Evolutionary conservation across 2,329 filamentous ascomycete genomes (phyloP).

Genomic region (Nothophoma quercina): DNA sequence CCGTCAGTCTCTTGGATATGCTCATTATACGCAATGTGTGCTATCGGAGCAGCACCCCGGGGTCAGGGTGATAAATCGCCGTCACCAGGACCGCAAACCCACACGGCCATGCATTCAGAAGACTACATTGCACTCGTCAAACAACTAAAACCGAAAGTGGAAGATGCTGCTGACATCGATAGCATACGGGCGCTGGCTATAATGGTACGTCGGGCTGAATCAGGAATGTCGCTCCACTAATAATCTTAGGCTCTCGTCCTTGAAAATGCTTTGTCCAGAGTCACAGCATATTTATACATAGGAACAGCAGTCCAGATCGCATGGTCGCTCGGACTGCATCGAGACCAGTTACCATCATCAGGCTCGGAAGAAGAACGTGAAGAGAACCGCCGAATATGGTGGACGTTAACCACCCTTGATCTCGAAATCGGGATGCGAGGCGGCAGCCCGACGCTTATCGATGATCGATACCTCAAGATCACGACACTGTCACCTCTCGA

Average conservation of each 20-base stretch:
- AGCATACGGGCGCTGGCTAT: constrained; percentile 48
- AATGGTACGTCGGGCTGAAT: constrained; percentile 28
- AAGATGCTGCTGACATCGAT: constrained; percentile 49
- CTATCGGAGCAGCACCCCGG: constrained; percentile 41
- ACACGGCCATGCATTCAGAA: constrained; percentile 35
- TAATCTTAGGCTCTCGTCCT: constrained; percentile 40
- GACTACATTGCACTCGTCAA: constrained; percentile 47
- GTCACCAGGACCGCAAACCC: constrained; percentile 26
- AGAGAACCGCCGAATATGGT: constrained; percentile 48
- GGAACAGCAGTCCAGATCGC: constrained; percentile 48
- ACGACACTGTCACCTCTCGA: constrained; percentile 44
- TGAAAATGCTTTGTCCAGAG: constrained; percentile 45
- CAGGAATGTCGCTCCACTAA: constrained; percentile 7
- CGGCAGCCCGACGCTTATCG: constrained; percentile 45
- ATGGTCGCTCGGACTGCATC: constrained; percentile 47
- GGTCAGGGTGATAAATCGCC: constrained; percentile 33
- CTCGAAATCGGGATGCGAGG: constrained; percentile 47
- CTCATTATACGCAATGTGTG: constrained; percentile 47
- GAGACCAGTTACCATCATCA: constrained; percentile 42
- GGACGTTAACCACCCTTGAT: constrained; percentile 47
- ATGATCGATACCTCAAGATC: constrained; percentile 43
- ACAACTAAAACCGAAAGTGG: constrained; percentile 40
- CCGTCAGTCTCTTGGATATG: constrained; percentile 47
- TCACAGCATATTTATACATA: constrained; percentile 48
- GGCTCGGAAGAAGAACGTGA: constrained; percentile 40